These are phyloP conservation scores for Aspergillus felis DNA, from an alignment of 2,329 filamentous ascomycete genomes.

Conservation along the genomic window DNA sequence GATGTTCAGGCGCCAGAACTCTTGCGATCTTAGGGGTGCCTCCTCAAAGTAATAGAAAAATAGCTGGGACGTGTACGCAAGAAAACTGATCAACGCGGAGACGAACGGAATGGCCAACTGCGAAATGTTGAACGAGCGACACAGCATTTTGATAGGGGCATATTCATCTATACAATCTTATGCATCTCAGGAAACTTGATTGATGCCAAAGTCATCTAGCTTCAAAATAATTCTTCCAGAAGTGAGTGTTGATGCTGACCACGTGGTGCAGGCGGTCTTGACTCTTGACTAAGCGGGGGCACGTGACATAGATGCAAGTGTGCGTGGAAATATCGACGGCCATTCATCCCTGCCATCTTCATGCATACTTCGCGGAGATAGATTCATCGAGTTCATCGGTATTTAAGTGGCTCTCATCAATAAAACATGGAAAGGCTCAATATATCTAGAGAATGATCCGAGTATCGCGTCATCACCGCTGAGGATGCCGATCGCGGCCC, in stretches of 20 bases:
- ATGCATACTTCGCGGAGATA: not conserved
- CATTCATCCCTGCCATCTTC: not conserved
- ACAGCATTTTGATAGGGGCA: conserved; percentile 8
- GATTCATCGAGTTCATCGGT: not conserved
- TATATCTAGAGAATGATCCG: not conserved
- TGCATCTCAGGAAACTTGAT: not conserved
- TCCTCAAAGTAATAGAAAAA: conserved; percentile 55
- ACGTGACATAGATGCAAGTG: conserved; percentile 6
- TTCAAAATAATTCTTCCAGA: conserved; percentile 1
- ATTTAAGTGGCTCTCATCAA: not conserved
- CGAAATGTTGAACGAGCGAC: conserved; percentile 28
- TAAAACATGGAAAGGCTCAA: not conserved
- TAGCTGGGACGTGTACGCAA: conserved; percentile 58
- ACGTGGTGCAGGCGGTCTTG: not conserved
- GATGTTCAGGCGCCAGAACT: conserved; percentile 54
- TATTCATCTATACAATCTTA: not conserved
- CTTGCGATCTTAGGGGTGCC: conserved; percentile 45
- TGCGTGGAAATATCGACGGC: conserved; percentile 15
- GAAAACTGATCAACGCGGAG: conserved; percentile 52
- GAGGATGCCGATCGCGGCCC: conserved; percentile 45
- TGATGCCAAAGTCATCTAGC: not conserved
- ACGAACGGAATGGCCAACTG: conserved; percentile 53
- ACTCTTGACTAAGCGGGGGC: conserved; percentile 6
- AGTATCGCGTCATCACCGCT: not conserved
- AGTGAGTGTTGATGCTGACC: not conserved